Base-by-base conservation (phyloP, 805 yeast species). In the Komagataella populi region DNA sequence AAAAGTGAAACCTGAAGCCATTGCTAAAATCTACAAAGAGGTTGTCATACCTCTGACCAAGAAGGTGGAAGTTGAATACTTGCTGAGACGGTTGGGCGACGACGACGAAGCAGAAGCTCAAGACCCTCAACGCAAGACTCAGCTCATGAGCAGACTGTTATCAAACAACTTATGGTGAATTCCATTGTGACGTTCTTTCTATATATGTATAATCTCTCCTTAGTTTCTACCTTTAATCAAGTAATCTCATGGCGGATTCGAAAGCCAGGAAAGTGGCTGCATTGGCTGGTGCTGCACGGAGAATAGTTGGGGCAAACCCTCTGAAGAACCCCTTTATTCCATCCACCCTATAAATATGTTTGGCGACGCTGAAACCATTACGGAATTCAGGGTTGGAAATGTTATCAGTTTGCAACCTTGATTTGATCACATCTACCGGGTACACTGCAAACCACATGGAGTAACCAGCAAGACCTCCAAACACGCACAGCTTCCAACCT, bases 211-310 rank as follows among this genome's bases (percentile, higher is more conserved):
- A 53, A 20, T 49, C 49, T 17, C 12, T 52, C 12, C 8, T 36
- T 16, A 10, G 14, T 10, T 30, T 30, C 39, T 30, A 36, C 50
- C 18, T 18, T 55, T 56, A 74, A 53, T 64, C 70, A 47, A 78
- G 62, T 23, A 72, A 58, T 68, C 96, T 80, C 85, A 90, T 84
- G 4, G 96, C 86, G 49, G 84, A 68, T 67, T 93, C 99, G 64
- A 93, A 93, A 2, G 95, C 89, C 47, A 88, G 84, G 69, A 93
- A 93, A 0, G 99, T 95, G 30, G 95, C 96, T 46, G 96, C 99
- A 64, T 93, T 95, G 3, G 95, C 99, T 0, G 99, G 99, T 3
- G 96, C 96, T 49, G 99, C 98, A 69, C 99, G 84, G 56, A 93
- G 70, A 56, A 93, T 79, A 0, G 98, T 90, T 44, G 99, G 97